Evolutionary conservation across 1,139 yeast genomes (phyloP).

Genomic region (Kodamaea plutei): DNA sequence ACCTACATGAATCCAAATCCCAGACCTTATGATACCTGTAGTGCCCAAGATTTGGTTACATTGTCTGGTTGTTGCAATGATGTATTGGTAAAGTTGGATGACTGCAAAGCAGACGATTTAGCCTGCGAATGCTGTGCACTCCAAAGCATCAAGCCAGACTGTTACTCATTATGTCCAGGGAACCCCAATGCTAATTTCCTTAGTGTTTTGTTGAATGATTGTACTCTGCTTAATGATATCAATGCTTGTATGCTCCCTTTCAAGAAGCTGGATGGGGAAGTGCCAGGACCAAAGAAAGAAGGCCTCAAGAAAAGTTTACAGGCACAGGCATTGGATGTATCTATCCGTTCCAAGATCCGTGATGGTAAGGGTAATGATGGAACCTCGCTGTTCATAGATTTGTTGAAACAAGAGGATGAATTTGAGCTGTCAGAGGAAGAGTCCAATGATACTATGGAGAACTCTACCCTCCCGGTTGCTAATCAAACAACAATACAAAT

Average conservation of each 20-base stretch:
- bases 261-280: slow-evolving; percentile 30
- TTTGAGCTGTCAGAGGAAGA: slow-evolving; percentile 1
- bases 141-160: no score
- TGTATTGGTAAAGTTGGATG: no score
- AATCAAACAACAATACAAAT: no score
- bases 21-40: no score
- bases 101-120: no score
- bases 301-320: not conserved
- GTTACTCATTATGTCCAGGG: no score
- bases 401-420: slow-evolving; percentile 6
- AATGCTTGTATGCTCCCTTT: slow-evolving; percentile 51
- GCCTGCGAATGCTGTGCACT: no score
- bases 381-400: slow-evolving; percentile 1
- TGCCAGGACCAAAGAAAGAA: slow-evolving; percentile 1
- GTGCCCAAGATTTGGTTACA: no score
- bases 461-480: not conserved
- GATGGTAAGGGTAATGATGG: not conserved
- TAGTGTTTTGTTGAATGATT: slow-evolving; percentile 42
- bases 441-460: not conserved
- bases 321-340: slow-evolving; percentile 3
- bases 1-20: no score
- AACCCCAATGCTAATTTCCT: slow-evolving; percentile 46
- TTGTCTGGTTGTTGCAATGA: no score
- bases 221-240: slow-evolving; percentile 43
- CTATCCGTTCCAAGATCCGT: slow-evolving; percentile 4